Conservation (phyloP, 2,329 filamentous ascomycete species). For the Triangularia setosa region DNA sequence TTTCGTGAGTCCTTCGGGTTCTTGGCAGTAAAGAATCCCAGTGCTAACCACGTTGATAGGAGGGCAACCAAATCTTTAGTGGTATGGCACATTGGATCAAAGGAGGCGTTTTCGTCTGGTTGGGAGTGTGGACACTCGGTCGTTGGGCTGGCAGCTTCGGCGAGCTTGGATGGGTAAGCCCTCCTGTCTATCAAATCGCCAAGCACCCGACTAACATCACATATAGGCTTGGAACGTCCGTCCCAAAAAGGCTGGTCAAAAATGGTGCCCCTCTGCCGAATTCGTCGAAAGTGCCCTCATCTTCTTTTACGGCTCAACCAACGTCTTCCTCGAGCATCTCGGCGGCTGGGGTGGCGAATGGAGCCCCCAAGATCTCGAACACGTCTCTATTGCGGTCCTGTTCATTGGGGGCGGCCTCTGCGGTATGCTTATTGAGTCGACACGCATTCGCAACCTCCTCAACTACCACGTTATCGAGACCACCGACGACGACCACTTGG, state of each 20-base stretch:
- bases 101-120: slow-evolving; percentile 91
- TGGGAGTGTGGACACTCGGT: slow-evolving; percentile 80
- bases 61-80: slow-evolving; percentile 67
- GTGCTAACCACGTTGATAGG: slow-evolving; percentile 41
- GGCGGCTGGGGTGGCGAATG: slow-evolving; percentile 67
- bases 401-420: slow-evolving; percentile 89
- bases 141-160: slow-evolving; percentile 89
- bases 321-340: slow-evolving; percentile 90
- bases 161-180: slow-evolving; percentile 74
- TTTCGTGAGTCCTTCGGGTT: slow-evolving; percentile 58
- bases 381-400: slow-evolving; percentile 86
- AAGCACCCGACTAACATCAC: slow-evolving; percentile 4
- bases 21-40: background rate
- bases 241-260: slow-evolving; percentile 53
- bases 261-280: slow-evolving; percentile 75
- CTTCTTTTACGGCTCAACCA: slow-evolving; percentile 82
- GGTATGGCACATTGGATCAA: slow-evolving; percentile 93
- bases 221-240: slow-evolving; percentile 78
- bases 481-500: slow-evolving; percentile 33
- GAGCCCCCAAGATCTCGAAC: slow-evolving; percentile 79
- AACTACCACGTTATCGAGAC: slow-evolving; percentile 48
- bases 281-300: slow-evolving; percentile 88
- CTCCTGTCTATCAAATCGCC: background rate
- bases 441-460: slow-evolving; percentile 61
- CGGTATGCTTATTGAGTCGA: slow-evolving; percentile 83